A percentile compares a stretch with the other conserved stretches of the same genome.
These are phyloP conservation scores for Pelargonium cotyledonis DNA, from an alignment of 441 rosid species.

Conservation along the genomic window DNA sequence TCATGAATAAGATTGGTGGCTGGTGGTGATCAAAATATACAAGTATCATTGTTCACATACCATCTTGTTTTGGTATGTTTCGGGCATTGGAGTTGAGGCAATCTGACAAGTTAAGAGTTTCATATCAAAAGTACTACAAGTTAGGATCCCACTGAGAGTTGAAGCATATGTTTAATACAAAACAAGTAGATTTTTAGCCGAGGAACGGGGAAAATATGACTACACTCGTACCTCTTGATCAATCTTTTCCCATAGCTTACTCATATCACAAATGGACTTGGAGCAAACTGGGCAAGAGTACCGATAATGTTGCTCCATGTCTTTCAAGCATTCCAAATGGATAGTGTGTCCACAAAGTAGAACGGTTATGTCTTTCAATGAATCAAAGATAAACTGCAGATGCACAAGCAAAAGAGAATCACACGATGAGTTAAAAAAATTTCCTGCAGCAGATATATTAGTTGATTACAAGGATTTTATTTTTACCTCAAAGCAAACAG, in stretches of 20 bases:
- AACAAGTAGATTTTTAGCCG: too few relatives aligned
- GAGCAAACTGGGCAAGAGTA: slow-evolving; percentile 86
- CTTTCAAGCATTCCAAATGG: slow-evolving; percentile 55
- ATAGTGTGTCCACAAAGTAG: slow-evolving; percentile 69
- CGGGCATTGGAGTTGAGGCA: slow-evolving; percentile 78
- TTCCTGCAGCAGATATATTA: background rate
- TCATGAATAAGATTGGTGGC: background rate
- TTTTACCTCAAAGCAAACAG: slow-evolving; percentile 84
- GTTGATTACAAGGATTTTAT: background rate
- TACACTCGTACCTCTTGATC: slow-evolving; percentile 39
- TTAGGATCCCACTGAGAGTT: background rate
- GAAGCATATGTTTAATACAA: background rate
- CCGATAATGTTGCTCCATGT: slow-evolving; percentile 58
- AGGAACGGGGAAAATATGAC: background rate
- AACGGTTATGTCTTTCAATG: slow-evolving; percentile 53
- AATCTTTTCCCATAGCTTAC: slow-evolving; percentile 55
- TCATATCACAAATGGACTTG: slow-evolving; percentile 69
- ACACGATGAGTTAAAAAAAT: background rate
- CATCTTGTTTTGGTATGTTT: slow-evolving; percentile 53
- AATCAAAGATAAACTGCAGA: slow-evolving; percentile 63
- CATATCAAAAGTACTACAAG: background rate
- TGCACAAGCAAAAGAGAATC: background rate
- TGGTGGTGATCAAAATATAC: background rate
- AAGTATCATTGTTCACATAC: slow-evolving; percentile 26
- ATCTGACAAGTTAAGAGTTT: slow-evolving; percentile 32